phyloP scores from a whole-genome alignment of 345 rosid genomes.

The Arabidopsis thaliana region DNA sequence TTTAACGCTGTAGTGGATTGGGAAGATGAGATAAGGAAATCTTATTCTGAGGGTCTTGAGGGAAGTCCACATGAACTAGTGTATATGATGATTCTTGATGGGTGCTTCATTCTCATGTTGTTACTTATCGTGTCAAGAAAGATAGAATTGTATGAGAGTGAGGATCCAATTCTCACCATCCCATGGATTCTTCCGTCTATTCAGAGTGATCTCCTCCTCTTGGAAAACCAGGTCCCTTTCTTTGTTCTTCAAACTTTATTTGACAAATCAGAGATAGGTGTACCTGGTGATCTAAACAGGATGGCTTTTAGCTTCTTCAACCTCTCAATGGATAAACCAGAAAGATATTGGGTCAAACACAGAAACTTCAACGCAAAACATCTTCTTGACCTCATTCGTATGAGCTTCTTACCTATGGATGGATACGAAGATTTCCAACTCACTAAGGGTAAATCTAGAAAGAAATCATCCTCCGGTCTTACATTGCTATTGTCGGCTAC shows the following conservation, averaged over 20 bases:
- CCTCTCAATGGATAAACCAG: background rate
- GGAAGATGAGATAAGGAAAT: slow-evolving; percentile 24
- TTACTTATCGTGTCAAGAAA: background rate
- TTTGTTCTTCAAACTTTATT: slow-evolving; percentile 8
- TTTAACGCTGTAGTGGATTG: background rate
- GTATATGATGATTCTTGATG: background rate
- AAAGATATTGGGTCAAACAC: too few relatives aligned
- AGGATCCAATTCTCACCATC: background rate
- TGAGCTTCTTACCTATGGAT: too few relatives aligned
- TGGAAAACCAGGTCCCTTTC: slow-evolving; percentile 25
- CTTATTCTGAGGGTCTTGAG: too few relatives aligned
- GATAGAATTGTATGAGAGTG: too few relatives aligned
- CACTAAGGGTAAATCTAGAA: too few relatives aligned
- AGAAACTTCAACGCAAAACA: too few relatives aligned
- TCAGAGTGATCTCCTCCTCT: slow-evolving; percentile 20
- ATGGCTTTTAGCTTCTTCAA: background rate
- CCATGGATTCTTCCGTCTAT: slow-evolving; percentile 43
- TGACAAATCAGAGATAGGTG: background rate
- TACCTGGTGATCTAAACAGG: background rate
- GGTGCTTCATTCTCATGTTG: background rate
- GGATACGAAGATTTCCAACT: too few relatives aligned
- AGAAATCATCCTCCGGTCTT: too few relatives aligned
- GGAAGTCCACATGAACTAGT: too few relatives aligned
- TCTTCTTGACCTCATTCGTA: too few relatives aligned
- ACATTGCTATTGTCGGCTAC: too few relatives aligned